Evolutionary conservation across 192 early-diverging fungal species (phyloP).

Genomic region (Linnemannia schmuckeri): DNA sequence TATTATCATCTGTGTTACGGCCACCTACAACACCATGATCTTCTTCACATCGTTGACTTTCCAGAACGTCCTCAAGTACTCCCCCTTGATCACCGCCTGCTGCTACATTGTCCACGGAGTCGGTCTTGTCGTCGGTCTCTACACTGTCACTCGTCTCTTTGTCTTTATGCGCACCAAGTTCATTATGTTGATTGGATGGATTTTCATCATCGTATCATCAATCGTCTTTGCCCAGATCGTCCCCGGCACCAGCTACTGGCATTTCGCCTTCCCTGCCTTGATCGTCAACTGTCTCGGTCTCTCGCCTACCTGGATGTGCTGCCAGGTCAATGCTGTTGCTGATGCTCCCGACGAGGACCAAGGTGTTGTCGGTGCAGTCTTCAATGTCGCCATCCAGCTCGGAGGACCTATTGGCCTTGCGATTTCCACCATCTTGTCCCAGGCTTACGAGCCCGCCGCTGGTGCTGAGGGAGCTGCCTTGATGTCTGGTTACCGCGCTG

Average conservation of each 20-base stretch:
- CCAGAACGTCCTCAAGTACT: conserved; percentile 57
- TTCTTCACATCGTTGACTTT: conserved; percentile 62
- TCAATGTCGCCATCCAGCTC: conserved; percentile 52
- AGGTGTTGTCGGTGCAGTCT: conserved; percentile 54
- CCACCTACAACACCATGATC: conserved; percentile 57
- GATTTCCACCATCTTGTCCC: conserved; percentile 44
- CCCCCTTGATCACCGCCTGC: conserved; percentile 57
- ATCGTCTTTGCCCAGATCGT: conserved; percentile 38
- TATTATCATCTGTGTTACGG: conserved; percentile 37
- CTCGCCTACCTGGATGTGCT: conserved; percentile 51
- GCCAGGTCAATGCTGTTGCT: conserved; percentile 49
- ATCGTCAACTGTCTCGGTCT: conserved; percentile 49
- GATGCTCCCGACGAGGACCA: conserved; percentile 50
- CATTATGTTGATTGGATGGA: conserved; percentile 42
- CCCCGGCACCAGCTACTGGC: conserved; percentile 31
- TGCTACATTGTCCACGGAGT: conserved; percentile 63
- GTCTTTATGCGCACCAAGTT: conserved; percentile 30
- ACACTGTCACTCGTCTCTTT: conserved; percentile 37
- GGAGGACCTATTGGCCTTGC: conserved; percentile 56
- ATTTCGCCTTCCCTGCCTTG: conserved; percentile 50
- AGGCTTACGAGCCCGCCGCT: neutral
- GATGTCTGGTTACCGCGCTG: conserved; percentile 36
- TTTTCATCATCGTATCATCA: conserved; percentile 22
- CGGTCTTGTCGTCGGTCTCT: conserved; percentile 49
- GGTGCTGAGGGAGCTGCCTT: conserved; percentile 7